Evolutionary conservation across 805 yeast species (phyloP).

Genomic region (Candida coquimbonensis): DNA sequence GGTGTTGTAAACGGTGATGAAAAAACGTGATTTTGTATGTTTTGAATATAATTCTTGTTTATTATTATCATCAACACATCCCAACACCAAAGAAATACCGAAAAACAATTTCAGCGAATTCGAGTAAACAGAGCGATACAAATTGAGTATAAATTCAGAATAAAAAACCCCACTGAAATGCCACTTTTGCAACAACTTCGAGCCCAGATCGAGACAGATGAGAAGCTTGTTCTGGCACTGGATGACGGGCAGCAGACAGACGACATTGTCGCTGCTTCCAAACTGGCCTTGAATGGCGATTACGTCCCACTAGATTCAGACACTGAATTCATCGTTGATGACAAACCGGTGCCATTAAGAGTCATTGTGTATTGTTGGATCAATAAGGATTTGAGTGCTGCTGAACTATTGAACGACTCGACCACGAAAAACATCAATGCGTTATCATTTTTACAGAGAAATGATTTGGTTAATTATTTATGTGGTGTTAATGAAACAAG

Average conservation of each 20-base stretch:
- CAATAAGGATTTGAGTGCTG: constrained; percentile 62
- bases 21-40: too few species aligned
- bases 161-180: neutral
- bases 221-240: neutral
- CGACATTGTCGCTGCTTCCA: neutral
- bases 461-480: constrained; percentile 78
- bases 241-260: neutral
- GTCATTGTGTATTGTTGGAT: constrained; percentile 75
- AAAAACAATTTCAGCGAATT: neutral
- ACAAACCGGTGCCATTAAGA: constrained; percentile 40
- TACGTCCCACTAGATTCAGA: neutral
- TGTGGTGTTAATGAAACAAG: constrained; percentile 55
- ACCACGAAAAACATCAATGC: constrained; percentile 56
- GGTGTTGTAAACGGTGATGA: too few species aligned
- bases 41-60: too few species aligned
- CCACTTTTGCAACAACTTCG: neutral
- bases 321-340: constrained; percentile 52
- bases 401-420: constrained; percentile 76
- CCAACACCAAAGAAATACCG: neutral
- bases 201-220: neutral
- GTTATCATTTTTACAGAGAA: constrained; percentile 76
- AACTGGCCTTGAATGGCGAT: neutral
- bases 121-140: too few species aligned
- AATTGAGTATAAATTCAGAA: neutral
- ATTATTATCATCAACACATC: neutral